Conservation (phyloP, 2,329 filamentous ascomycete species). For the Phialemonium atrogriseum region DNA sequence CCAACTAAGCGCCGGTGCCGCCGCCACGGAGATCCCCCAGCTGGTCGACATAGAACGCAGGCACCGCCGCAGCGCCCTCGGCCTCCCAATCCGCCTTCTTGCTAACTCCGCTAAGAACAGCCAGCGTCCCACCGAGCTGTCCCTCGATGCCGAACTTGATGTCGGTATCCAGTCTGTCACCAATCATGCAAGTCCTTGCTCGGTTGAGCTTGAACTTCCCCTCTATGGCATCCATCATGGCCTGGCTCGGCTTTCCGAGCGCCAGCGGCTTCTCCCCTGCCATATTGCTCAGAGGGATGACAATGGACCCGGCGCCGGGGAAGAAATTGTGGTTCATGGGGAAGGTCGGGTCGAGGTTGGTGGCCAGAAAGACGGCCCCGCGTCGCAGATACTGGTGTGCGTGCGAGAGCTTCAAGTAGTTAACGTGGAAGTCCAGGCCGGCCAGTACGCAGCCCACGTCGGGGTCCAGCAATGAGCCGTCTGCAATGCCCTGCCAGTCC, state of each 20-base stretch:
- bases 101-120: constrained; percentile 82
- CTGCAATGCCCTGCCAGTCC: constrained; percentile 73
- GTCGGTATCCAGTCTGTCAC: constrained; percentile 88
- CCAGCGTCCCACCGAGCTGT: constrained; percentile 80
- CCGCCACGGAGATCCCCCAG: constrained; percentile 59
- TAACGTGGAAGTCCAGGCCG: constrained; percentile 89
- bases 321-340: constrained; percentile 78
- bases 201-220: constrained; percentile 89
- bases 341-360: constrained; percentile 85
- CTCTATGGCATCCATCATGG: constrained; percentile 99
- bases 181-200: constrained; percentile 85
- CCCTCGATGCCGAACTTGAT: constrained; percentile 93
- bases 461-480: constrained; percentile 68
- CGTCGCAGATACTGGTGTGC: constrained; percentile 79
- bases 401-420: constrained; percentile 83
- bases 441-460: constrained; percentile 85
- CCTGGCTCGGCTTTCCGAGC: constrained; percentile 90
- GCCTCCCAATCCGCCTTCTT: constrained; percentile 77
- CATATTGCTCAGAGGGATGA: constrained; percentile 70
- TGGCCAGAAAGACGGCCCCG: constrained; percentile 83
- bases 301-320: constrained; percentile 80
- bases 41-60: constrained; percentile 75
- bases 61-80: constrained; percentile 59
- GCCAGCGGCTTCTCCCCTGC: constrained; percentile 61
- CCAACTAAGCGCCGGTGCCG: too few species aligned